A percentile compares a stretch with the other conserved stretches of the same genome.
phyloP scores from a whole-genome alignment of 2,329 filamentous ascomycete genomes.

The Colletotrichum chlorophyti region DNA sequence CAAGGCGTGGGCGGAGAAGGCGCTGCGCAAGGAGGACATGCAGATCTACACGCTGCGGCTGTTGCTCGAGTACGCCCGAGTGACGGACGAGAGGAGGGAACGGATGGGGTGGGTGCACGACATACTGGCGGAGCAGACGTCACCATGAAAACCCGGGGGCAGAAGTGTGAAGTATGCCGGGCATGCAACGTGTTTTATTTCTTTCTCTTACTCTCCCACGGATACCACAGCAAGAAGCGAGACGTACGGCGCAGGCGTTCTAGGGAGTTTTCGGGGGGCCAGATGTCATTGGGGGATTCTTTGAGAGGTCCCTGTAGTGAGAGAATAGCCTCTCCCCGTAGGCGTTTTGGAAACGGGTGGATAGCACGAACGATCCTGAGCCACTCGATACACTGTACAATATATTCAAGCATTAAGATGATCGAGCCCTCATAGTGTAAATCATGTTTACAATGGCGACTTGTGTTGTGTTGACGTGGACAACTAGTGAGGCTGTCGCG shows the following conservation, averaged over 20 bases:
- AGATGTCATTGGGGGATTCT: background rate
- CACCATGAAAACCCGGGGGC: background rate
- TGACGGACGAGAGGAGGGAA: slow-evolving; percentile 59
- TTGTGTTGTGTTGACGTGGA: background rate
- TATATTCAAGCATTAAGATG: too few species aligned
- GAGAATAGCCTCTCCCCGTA: too few species aligned
- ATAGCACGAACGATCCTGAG: too few species aligned
- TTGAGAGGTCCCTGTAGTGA: too few species aligned
- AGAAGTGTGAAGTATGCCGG: too few species aligned
- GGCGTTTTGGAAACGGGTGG: too few species aligned
- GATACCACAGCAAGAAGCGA: background rate
- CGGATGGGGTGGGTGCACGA: slow-evolving; percentile 63
- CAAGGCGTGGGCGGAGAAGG: slow-evolving; percentile 72
- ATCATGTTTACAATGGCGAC: too few species aligned
- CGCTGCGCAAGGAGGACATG: slow-evolving; percentile 76
- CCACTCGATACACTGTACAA: too few species aligned
- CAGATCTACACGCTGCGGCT: slow-evolving; percentile 72
- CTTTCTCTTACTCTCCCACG: too few species aligned
- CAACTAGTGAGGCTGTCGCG: background rate
- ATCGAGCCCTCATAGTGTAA: too few species aligned
- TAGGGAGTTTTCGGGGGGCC: background rate
- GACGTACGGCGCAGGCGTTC: slow-evolving; percentile 10
- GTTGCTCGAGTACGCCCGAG: slow-evolving; percentile 67
- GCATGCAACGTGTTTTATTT: too few species aligned
- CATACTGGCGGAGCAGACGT: slow-evolving; percentile 36